Conservation (phyloP, 257 asterid genomes). For the Solanum sitiens region DNA sequence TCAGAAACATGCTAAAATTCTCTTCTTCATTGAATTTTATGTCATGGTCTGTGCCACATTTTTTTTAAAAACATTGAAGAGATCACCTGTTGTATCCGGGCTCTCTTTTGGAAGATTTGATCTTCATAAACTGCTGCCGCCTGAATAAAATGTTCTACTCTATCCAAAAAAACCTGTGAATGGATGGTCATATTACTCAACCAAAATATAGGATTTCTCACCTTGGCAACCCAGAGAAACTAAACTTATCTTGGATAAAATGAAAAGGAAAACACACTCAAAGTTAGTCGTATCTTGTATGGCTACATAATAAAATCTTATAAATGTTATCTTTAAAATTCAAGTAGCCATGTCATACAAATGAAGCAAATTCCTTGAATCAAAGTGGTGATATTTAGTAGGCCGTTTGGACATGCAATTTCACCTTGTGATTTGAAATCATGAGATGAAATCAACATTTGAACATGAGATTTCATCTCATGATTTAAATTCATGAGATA, state of each 20-base stretch:
- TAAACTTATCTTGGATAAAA: background rate
- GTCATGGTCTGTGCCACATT: background rate
- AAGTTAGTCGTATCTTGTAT: background rate
- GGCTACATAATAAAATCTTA: background rate
- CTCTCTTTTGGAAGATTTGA: constrained; percentile 75
- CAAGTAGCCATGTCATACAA: background rate
- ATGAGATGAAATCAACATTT: background rate
- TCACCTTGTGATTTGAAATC: background rate
- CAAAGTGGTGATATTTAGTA: background rate
- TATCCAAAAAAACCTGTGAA: constrained; percentile 70
- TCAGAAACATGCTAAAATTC: background rate
- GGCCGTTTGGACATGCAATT: background rate
- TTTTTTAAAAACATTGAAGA: background rate
- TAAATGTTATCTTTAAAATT: background rate
- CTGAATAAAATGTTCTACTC: constrained; percentile 83
- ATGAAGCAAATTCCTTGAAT: background rate
- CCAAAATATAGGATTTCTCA: background rate
- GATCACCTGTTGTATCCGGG: constrained; percentile 78
- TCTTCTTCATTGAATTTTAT: background rate
- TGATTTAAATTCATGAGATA: background rate
- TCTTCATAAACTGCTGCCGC: constrained; percentile 80
- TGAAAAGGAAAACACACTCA: background rate
- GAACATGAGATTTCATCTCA: background rate
- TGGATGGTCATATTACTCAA: background rate
- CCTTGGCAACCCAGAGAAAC: background rate